Evolutionary conservation across 2,329 filamentous ascomycete genomes (phyloP), one percentile per base, ranked within the genome.

Genomic region (Trichoderma koningiopsis): DNA sequence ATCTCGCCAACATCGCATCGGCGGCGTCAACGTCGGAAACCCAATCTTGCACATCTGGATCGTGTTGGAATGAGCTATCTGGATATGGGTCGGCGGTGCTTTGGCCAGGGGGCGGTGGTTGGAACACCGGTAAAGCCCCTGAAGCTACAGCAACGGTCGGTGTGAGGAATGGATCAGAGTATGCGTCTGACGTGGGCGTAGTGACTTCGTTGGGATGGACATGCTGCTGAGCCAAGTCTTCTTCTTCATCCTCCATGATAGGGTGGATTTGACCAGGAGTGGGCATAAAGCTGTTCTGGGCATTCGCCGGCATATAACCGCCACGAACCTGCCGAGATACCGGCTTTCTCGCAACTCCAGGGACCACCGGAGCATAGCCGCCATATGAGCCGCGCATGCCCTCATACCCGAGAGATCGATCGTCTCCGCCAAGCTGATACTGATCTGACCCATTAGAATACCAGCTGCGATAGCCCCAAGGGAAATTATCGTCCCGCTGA

Each of bases 211-310:
- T 72, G 37, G 74, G 65, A 14, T 40, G 31, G 14, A 55, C 74
- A 52, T 75, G 75, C 43, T 72, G 71, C 29, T 77, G 73, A 24
- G 77, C 74, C 1, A 77, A 76, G 7, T 83, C 84, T 37, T 88
- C 86, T 72, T 88, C 86, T 49, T 87, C 86, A 10, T 85, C 86
- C 71, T 89, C 87, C 72, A 86, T 83, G 70, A 89, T 89, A 0
- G 87, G 87, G 71, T 88, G 85, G 71, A 89, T 88, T 2, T 77
- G 79, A 4, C 82, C 82, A 0, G 81, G 76, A 2, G 73, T 67
- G 71, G 74, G 73, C 16, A 72, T 71, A n/a, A 79, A 75, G 56
- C 63, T 73, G 47, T 68, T 73, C 37, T 75, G 75, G 43, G 73
- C 69, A 43, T 75, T 75, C 14, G 78, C 74, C n/a, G 79, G 76